Base-by-base conservation (phyloP, 2,329 filamentous ascomycete genomes). In the Orbilia oligospora region DNA sequence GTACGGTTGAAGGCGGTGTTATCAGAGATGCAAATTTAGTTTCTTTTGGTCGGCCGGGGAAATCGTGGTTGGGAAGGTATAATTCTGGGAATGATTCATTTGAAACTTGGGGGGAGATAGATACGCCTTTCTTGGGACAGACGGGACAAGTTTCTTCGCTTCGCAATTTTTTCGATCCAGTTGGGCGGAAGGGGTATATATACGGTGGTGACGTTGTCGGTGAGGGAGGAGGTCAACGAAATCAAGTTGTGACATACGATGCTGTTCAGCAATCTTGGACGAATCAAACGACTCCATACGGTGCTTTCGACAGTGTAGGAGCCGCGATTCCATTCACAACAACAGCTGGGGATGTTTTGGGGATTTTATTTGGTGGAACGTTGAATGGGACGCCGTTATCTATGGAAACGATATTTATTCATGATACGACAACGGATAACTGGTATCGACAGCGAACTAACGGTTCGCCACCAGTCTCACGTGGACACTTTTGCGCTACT, bases 371-470 rank as follows among this genome's bases (percentile, higher is more conserved):
- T 24, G 71, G 71, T 27, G 63, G 64, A 18, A 55, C 48, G 22
- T 20, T 75, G 10, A 75, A 75, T 53, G 71, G 71, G 1, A 75
- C 71, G 5, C 71, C 71, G 14, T 56, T 75, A 20, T 58, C 58
- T 24, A 75, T 75, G 71, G 55, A 68, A 36, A 63, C 71, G 20
- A 69, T 75, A 64, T 69, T 75, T 38, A 64, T 75, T 9, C 64
- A 75, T 24, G 71, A 75, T 33, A 53, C 36, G 1, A 64, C 69
- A 16, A 8, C 64, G 2, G 56, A 69, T 48, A 30, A 20, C 5
- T 75, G 71, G 71, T 75, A 68, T 33, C 22, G 64, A 18, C 71
- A 75, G 27, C 56, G 30, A 8, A 69, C 71, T 1, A 68, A 68
- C n/a, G 64, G 64, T 5, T 16, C 46, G 6, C 22, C 63, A 20